These are phyloP conservation scores for Phytophthora colocasiae DNA, from an alignment of 352 stramenopile species.

Conservation along the genomic window DNA sequence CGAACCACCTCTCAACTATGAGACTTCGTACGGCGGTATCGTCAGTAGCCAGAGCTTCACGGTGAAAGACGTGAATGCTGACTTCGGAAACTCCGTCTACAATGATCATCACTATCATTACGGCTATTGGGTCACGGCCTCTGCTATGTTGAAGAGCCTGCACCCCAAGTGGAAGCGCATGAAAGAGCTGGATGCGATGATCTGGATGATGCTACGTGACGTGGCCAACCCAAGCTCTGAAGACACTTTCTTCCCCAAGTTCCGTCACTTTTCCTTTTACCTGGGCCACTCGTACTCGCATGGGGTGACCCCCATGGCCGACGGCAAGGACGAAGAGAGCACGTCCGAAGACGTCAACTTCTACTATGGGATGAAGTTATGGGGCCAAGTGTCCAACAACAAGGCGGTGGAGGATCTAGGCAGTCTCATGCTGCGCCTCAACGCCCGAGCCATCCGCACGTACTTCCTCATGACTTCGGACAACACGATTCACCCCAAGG, in stretches of 20 bases:
- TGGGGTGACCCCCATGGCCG: conserved; percentile 56
- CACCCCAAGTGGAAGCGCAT: conserved; percentile 63
- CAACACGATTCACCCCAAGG: conserved; percentile 67
- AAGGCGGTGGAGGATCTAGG: conserved; percentile 64
- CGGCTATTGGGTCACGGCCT: conserved; percentile 72
- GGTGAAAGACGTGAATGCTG: conserved; percentile 53
- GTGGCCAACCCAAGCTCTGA: conserved; percentile 65
- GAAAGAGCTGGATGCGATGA: conserved; percentile 58
- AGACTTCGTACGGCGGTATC: conserved; percentile 68
- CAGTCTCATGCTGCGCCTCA: conserved; percentile 72
- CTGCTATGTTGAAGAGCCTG: conserved; percentile 63
- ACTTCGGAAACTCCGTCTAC: conserved; percentile 82
- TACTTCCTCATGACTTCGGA: conserved; percentile 77
- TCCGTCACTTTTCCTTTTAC: conserved; percentile 80
- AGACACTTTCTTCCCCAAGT: conserved; percentile 66
- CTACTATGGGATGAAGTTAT: conserved; percentile 80
- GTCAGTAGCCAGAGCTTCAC: conserved; percentile 51
- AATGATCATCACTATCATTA: conserved; percentile 89
- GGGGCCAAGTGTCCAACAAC: conserved; percentile 60
- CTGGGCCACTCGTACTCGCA: conserved; percentile 77
- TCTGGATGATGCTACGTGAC: conserved; percentile 72
- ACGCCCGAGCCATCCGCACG: conserved; percentile 63
- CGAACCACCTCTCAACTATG: conserved; percentile 54
- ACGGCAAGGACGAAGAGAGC: conserved; percentile 78
- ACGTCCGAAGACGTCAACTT: conserved; percentile 85